Base-by-base conservation (phyloP, 257 asterid species). In the Jasminum sambac region DNA sequence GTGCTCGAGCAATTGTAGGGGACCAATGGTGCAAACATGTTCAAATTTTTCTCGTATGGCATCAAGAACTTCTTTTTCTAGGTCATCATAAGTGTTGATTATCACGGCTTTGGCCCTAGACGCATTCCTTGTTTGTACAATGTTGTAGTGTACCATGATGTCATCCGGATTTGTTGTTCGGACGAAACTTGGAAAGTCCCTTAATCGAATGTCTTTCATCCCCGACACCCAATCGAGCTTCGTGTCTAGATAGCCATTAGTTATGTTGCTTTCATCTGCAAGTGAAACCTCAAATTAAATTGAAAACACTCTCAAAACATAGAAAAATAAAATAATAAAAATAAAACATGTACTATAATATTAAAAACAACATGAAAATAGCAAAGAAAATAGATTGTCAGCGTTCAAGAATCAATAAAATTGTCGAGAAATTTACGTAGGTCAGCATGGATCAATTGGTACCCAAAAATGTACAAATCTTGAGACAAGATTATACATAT, bases 101-200 rank as follows among this genome's bases (percentile, higher is more conserved):
- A 88, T 40, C 4, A 88, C 74, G 2, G 90, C 91, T 59, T 46
- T 74, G 9, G 87, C 90, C 58, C 86, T 73, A 8, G 81, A 12
- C 0, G 92, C 86, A 55, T 78, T 80, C 19, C 72, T 74, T 0
- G 83, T 78, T 63, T 86, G 90, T 13, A 78, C 2, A 38, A 84
- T 83, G 76, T 80, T 76, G 80, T 74, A 81, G 70, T 83, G 75
- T 4, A 88, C 78, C 92, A 86, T 86, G 36, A 83, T 80, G 19
- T 79, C 90, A 6, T 86, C 24, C 0, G 89, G 92, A 66, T 88
- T 86, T 0, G 92, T 88, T 0, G 92, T 84, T 16, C 89, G 75
- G 6, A 88, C 41, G 79, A 88, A 88, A 43, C 84, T 81, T 6
- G 95, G 92, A 60, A 88, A 82, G 61, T 88, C 95, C 37, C 84